Percentiles rank a stretch among this genome's conserved stretches.
These are phyloP conservation scores for Withania somnifera DNA, from an alignment of 305 asterid species.

Conservation along the genomic window DNA sequence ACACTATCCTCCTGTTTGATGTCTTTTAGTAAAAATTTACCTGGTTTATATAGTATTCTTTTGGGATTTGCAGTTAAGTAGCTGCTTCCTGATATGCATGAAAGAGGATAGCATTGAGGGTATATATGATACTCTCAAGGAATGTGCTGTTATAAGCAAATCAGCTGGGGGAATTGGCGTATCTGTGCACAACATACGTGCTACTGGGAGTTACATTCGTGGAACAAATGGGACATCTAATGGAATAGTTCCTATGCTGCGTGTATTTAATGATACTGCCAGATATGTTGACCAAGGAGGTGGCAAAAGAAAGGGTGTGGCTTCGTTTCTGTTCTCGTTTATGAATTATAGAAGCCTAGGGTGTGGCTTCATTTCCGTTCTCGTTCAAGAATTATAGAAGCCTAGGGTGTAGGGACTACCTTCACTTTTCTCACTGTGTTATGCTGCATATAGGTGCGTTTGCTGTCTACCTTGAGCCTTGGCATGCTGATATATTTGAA, in stretches of 20 bases:
- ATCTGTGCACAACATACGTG: slow-evolving; percentile 86
- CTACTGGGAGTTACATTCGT: slow-evolving; percentile 91
- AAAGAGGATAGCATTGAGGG: slow-evolving; percentile 98
- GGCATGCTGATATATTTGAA: slow-evolving; percentile 93
- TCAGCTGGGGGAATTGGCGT: slow-evolving; percentile 99
- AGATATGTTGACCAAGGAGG: slow-evolving; percentile 97
- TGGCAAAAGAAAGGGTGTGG: slow-evolving; percentile 90
- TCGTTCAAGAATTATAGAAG: not conserved
- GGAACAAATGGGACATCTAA: slow-evolving; percentile 96
- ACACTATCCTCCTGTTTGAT: not conserved
- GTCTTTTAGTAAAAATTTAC: not conserved
- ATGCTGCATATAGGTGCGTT: slow-evolving; percentile 67
- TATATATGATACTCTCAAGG: slow-evolving; percentile 83
- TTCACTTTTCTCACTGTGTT: not conserved
- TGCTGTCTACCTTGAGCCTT: slow-evolving; percentile 94
- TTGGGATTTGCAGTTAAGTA: slow-evolving; percentile 55
- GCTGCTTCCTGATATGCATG: slow-evolving; percentile 94
- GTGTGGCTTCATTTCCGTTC: slow-evolving; percentile 16
- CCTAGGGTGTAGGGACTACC: not conserved
- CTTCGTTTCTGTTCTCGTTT: not conserved
- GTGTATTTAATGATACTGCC: slow-evolving; percentile 94
- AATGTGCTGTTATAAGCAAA: slow-evolving; percentile 96
- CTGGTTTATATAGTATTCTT: not conserved
- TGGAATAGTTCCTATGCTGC: slow-evolving; percentile 95
- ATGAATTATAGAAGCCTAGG: too few species aligned